A percentile compares a stretch with the other conserved stretches of the same genome.
Conservation (phyloP, 75 land plant species). For the Azolla pinnata region DNA sequence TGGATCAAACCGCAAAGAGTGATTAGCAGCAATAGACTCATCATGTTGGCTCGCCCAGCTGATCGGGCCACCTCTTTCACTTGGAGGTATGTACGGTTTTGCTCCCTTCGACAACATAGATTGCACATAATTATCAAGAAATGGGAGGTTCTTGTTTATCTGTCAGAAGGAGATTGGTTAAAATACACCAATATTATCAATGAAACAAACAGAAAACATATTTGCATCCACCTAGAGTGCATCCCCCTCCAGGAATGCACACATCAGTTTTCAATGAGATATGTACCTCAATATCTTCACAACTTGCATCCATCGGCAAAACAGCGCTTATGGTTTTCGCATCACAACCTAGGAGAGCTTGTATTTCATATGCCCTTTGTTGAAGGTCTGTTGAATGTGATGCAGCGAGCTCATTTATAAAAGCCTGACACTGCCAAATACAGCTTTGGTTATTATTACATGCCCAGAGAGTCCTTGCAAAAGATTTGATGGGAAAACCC, state of each 20-base stretch:
- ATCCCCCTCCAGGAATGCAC: too few relatives aligned
- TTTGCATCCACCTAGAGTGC: too few relatives aligned
- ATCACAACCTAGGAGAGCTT: conserved; percentile 58
- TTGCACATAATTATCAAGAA: conserved; percentile 59
- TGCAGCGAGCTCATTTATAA: conserved; percentile 72
- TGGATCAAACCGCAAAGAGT: conserved; percentile 76
- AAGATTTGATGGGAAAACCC: not conserved
- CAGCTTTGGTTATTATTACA: not conserved
- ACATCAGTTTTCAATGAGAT: too few relatives aligned
- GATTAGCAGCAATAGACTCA: conserved; percentile 35
- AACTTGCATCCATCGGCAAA: conserved; percentile 81
- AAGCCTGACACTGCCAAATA: conserved; percentile 60
- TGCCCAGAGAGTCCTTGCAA: not conserved
- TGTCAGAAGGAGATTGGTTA: conserved; percentile 22
- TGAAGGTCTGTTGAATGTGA: conserved; percentile 95
- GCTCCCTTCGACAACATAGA: conserved; percentile 69
- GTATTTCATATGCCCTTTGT: conserved; percentile 91
- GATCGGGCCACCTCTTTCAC: conserved; percentile 39
- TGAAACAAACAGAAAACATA: not conserved
- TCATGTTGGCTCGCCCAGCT: conserved; percentile 25
- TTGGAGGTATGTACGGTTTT: conserved; percentile 67
- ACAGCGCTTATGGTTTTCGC: conserved; percentile 44
- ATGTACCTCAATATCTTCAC: conserved; percentile 88
- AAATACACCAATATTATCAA: not conserved
- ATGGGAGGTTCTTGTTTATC: conserved; percentile 67